A percentile compares a stretch with the other conserved stretches of the same genome.
Conservation (phyloP, 2,329 filamentous ascomycete species). For the Pseudogymnoascus sp. region DNA sequence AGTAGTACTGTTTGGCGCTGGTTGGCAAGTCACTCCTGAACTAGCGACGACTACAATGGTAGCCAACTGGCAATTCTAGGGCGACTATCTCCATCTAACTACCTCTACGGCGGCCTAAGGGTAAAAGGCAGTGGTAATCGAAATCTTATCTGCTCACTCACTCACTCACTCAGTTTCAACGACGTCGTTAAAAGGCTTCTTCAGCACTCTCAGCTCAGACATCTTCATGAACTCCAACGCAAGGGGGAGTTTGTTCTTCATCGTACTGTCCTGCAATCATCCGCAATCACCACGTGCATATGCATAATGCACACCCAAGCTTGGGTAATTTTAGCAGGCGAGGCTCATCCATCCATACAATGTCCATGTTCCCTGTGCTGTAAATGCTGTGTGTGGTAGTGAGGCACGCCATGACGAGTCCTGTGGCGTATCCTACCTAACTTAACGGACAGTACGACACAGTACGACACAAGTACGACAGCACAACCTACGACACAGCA, state of each 20-base stretch:
- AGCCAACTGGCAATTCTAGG: background rate
- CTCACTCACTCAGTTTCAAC: too few species aligned
- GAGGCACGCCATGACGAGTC: background rate
- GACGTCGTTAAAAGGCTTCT: background rate
- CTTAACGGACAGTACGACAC: too few species aligned
- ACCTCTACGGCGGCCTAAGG: background rate
- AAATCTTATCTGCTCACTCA: too few species aligned
- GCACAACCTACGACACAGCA: too few species aligned
- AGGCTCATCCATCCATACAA: background rate
- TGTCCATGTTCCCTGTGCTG: too few species aligned
- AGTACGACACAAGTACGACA: background rate
- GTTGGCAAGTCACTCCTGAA: background rate
- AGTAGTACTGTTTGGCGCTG: too few species aligned
- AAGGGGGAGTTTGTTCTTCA: background rate
- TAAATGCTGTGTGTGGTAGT: background rate
- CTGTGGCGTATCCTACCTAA: background rate
- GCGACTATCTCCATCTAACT: too few species aligned
- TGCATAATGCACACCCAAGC: background rate
- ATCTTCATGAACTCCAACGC: background rate
- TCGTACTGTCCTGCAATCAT: too few species aligned
- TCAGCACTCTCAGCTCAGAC: too few species aligned
- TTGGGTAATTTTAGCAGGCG: background rate
- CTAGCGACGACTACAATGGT: background rate
- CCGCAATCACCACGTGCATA: background rate
- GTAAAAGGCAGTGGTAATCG: too few species aligned